Evolutionary conservation across 345 rosid species (phyloP).

Genomic region (Hypericum perforatum): DNA sequence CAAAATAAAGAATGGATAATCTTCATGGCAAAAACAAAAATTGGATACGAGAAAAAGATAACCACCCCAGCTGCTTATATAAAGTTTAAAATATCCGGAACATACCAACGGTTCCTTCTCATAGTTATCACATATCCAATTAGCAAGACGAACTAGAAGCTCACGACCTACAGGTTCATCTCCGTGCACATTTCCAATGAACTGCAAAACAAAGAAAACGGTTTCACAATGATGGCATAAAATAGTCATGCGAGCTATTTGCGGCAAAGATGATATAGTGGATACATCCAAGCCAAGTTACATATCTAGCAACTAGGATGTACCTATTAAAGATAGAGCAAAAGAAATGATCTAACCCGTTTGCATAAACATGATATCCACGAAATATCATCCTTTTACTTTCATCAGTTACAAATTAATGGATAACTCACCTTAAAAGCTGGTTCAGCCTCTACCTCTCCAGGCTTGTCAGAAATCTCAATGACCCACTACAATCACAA

Average conservation of each 20-base stretch:
- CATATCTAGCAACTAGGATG: too few species aligned
- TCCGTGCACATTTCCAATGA: slow-evolving; percentile 90
- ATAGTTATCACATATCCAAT: slow-evolving; percentile 90
- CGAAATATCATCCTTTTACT: too few species aligned
- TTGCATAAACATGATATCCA: too few species aligned
- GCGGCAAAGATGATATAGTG: background rate
- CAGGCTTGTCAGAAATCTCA: slow-evolving; percentile 89
- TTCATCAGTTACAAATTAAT: too few species aligned
- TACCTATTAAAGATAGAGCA: too few species aligned
- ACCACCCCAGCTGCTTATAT: background rate
- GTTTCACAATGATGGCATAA: background rate
- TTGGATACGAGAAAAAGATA: background rate
- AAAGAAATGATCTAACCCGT: too few species aligned
- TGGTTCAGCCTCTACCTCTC: slow-evolving; percentile 79
- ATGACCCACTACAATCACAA: slow-evolving; percentile 62
- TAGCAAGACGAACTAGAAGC: slow-evolving; percentile 63
- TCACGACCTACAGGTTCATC: slow-evolving; percentile 97
- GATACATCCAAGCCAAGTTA: slow-evolving; percentile 4
- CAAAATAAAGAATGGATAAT: too few species aligned
- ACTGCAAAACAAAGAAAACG: slow-evolving; percentile 30
- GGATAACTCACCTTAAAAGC: slow-evolving; percentile 74
- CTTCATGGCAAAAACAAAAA: background rate
- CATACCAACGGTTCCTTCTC: slow-evolving; percentile 64
- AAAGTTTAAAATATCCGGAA: slow-evolving; percentile 13
- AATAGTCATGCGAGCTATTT: slow-evolving; percentile 1